These are phyloP conservation scores for Nymphaea colorata DNA, from an alignment of 164 flowering plant species.

Conservation along the genomic window DNA sequence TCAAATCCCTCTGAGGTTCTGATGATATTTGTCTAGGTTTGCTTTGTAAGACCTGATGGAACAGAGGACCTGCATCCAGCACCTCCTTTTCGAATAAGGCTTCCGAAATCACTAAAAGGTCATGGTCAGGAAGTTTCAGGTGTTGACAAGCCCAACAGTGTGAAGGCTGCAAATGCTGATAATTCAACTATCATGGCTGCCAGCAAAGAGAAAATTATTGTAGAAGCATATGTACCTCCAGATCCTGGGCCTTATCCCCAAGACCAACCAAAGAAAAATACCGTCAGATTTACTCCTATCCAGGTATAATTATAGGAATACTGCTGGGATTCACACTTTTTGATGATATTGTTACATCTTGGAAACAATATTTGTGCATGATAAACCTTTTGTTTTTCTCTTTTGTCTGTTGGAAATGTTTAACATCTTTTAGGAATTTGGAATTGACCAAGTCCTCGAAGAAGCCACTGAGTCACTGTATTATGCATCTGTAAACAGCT, in stretches of 20 bases:
- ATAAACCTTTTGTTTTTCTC: too few relatives aligned
- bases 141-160: constrained; percentile 24
- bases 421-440: too few relatives aligned
- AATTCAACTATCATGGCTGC: background rate
- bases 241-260: constrained; percentile 99
- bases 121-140: constrained; percentile 53
- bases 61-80: constrained; percentile 40
- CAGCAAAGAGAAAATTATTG: constrained; percentile 50
- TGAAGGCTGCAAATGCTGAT: constrained; percentile 21
- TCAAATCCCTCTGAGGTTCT: background rate
- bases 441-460: too few relatives aligned
- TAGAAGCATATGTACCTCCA: constrained; percentile 85
- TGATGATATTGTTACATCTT: too few relatives aligned
- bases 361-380: too few relatives aligned
- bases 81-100: constrained; percentile 76
- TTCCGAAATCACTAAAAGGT: constrained; percentile 47
- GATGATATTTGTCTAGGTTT: constrained; percentile 29
- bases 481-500: too few relatives aligned
- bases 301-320: too few relatives aligned
- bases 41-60: constrained; percentile 65
- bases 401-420: too few relatives aligned
- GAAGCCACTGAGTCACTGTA: too few relatives aligned
- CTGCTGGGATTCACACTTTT: too few relatives aligned
- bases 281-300: constrained; percentile 86
- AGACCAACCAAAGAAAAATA: constrained; percentile 89